Conservation (phyloP, 257 asterid species). For the Solanum dulcamara region DNA sequence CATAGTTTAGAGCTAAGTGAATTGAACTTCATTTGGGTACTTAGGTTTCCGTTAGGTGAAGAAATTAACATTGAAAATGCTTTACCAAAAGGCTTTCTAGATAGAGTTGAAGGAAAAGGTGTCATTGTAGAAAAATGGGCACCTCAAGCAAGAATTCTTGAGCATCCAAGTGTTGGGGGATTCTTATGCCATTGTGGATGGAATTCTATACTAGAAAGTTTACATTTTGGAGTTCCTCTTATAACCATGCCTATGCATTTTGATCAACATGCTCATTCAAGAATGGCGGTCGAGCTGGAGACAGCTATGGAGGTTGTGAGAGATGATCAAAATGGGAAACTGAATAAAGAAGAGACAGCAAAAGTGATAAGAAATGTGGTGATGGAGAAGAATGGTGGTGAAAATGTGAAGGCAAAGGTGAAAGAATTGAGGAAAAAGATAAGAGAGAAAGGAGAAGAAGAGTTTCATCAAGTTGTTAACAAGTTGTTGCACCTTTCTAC, state of each 20-base stretch:
- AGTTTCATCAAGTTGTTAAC: constrained; percentile 4
- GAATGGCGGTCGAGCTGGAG: constrained; percentile 10
- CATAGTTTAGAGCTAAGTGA: constrained; percentile 21
- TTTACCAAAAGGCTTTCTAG: constrained; percentile 30
- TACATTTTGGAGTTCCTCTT: constrained; percentile 27
- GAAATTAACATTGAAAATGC: background rate
- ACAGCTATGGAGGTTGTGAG: constrained; percentile 18
- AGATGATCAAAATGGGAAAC: constrained; percentile 1
- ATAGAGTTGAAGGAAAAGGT: constrained; percentile 18
- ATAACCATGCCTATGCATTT: constrained; percentile 26
- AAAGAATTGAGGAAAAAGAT: constrained; percentile 14
- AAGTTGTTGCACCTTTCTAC: constrained; percentile 13
- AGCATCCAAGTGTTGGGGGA: constrained; percentile 21
- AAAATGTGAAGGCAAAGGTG: constrained; percentile 16
- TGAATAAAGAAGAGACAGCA: constrained; percentile 13
- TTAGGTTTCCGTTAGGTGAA: constrained; percentile 19
- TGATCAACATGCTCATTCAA: constrained; percentile 15
- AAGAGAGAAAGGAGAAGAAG: constrained; percentile 20
- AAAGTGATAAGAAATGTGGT: constrained; percentile 5
- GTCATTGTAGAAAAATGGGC: constrained; percentile 32
- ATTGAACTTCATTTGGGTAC: constrained; percentile 35
- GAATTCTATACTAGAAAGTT: constrained; percentile 26
- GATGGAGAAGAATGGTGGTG: constrained; percentile 6
- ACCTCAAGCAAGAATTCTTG: constrained; percentile 22
- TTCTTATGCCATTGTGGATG: constrained; percentile 38